Conservation (phyloP, 768 basidiomycete genomes). For the Russula earlei region DNA sequence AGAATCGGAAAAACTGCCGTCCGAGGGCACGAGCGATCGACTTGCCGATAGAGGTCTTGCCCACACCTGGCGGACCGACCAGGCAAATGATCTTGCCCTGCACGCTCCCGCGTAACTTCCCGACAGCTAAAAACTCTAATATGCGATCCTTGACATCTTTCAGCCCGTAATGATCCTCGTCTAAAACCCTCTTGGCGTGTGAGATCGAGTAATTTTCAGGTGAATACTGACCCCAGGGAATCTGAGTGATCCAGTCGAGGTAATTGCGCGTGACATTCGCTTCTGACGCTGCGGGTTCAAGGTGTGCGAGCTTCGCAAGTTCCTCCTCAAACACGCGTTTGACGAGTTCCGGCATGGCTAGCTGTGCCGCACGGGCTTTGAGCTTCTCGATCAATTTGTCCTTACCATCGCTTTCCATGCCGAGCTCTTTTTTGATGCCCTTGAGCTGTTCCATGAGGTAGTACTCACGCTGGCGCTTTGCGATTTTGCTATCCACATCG, state of each 20-base stretch:
- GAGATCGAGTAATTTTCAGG: constrained; percentile 85
- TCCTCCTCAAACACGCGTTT: constrained; percentile 96
- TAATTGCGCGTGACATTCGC: constrained; percentile 94
- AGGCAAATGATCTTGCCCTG: constrained; percentile 97
- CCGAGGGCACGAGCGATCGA: constrained; percentile 86
- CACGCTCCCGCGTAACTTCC: constrained; percentile 88
- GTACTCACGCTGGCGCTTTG: constrained; percentile 88
- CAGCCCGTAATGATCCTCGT: constrained; percentile 91
- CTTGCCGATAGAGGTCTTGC: constrained; percentile 95
- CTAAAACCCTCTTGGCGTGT: constrained; percentile 75
- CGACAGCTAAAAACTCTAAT: constrained; percentile 91
- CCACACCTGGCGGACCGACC: constrained; percentile 94
- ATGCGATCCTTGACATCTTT: constrained; percentile 90
- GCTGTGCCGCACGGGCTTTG: constrained; percentile 65
- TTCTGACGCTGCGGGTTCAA: constrained; percentile 87
- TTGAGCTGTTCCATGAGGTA: constrained; percentile 96
- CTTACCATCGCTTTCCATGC: constrained; percentile 92
- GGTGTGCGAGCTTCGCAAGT: constrained; percentile 75
- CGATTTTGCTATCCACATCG: constrained; percentile 92
- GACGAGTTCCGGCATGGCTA: constrained; percentile 87
- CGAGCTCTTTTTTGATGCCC: constrained; percentile 92
- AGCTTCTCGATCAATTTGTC: constrained; percentile 91
- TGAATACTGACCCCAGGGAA: constrained; percentile 96
- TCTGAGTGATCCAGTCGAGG: constrained; percentile 88
- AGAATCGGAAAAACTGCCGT: constrained; percentile 92